Base-by-base conservation (phyloP, 2,329 filamentous ascomycete species). In the Neonectria magnoliae region DNA sequence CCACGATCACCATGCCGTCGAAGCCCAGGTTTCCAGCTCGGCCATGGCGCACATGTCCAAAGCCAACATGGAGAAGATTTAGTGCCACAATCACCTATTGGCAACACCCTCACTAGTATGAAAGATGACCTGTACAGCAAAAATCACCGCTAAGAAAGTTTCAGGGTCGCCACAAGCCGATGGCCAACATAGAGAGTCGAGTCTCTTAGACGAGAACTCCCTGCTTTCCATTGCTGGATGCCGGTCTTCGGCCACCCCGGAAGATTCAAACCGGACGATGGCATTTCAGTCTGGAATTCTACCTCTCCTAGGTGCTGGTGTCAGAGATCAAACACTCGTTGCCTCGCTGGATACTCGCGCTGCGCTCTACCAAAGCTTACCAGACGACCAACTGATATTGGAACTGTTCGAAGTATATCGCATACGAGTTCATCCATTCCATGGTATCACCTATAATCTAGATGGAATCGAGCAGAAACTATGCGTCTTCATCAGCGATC, bases 211-310 rank as follows among this genome's bases (percentile, higher is more conserved):
- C 0, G 63, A 51, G 0, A 67, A 65, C 38, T 71, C 69, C 1
- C 64, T 71, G 9, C 60, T 71, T 31, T 58, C 68, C 4, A 18
- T 71, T 47, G 57, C 65, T 10, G 42, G 59, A 11, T 36, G 52
- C 47, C 38, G 52, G 27, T 16, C 22, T 53, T 5, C 64, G 61
- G 5, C 64, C 45, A 7, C 54, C 44, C 29, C 48, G 20, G 36
- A 57, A 22, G 51, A 61, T 8, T 56, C 61, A 41, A 63, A 66
- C 8, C 67, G 68, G 1, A 55, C 59, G 10, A 36, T 27, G 1
- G 69, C 63, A 0, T 70, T 72, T n/a, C 63, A 71, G 52, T 59
- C 60, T 1, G 70, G 67, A 3, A 58, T 72, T 2, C 42, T 70
- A 10, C 68, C 65, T 2, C 64, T 72, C 0, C 20, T 70, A 1